These are phyloP conservation scores for Camellia granthamiana DNA, from an alignment of 148 eudicot genomes.

Conservation along the genomic window DNA sequence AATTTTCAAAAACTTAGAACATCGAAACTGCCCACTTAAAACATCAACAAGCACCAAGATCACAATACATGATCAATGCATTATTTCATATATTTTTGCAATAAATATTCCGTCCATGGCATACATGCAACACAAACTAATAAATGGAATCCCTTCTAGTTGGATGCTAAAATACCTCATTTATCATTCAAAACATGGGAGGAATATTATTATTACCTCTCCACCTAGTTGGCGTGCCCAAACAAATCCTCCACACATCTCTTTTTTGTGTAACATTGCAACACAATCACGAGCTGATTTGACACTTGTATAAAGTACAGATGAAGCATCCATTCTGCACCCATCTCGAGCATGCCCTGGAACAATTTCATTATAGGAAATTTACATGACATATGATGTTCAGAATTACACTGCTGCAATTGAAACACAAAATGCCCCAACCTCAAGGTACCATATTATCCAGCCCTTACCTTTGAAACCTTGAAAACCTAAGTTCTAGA, in stretches of 20 bases:
- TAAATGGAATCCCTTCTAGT: too few relatives aligned
- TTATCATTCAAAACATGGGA: not conserved
- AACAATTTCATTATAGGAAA: slow-evolving; percentile 14
- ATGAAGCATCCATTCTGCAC: slow-evolving; percentile 71
- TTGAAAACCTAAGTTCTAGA: too few relatives aligned
- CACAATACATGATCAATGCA: not conserved
- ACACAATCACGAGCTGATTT: slow-evolving; percentile 86
- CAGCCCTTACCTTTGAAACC: too few relatives aligned
- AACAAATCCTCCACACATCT: slow-evolving; percentile 54
- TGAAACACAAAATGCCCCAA: too few relatives aligned
- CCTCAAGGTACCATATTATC: too few relatives aligned
- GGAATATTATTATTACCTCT: slow-evolving; percentile 48
- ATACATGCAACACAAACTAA: not conserved
- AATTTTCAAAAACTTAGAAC: too few relatives aligned
- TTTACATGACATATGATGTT: too few relatives aligned
- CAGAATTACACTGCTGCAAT: too few relatives aligned
- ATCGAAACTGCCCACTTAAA: too few relatives aligned
- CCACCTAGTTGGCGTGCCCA: slow-evolving; percentile 99
- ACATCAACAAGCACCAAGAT: not conserved
- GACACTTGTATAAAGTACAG: slow-evolving; percentile 76
- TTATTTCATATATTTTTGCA: not conserved
- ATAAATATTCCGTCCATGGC: not conserved
- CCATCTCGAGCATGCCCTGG: slow-evolving; percentile 94
- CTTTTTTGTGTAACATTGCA: slow-evolving; percentile 75
- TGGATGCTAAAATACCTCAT: too few relatives aligned